Evolutionary conservation across 768 basidiomycete genomes (phyloP).

Genomic region (Amylocystis lapponica): DNA sequence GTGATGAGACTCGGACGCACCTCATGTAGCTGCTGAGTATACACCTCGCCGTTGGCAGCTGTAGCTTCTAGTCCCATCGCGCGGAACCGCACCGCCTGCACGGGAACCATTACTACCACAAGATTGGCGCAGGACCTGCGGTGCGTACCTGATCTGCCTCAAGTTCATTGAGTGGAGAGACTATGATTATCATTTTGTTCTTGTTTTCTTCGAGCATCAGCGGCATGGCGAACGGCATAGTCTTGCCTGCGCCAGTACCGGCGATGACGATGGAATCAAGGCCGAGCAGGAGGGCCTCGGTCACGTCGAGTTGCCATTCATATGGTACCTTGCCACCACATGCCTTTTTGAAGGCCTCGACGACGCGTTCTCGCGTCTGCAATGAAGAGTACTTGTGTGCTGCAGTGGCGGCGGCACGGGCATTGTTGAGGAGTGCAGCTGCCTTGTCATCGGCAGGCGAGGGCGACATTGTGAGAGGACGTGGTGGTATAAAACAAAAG

Average conservation of each 20-base stretch:
- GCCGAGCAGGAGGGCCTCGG: constrained; percentile 23
- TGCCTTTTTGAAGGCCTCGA: too few species aligned
- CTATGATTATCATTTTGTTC: not conserved
- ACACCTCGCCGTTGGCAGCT: not conserved
- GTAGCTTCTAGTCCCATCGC: not conserved
- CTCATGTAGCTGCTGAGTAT: not conserved
- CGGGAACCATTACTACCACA: not conserved
- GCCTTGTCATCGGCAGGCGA: too few species aligned
- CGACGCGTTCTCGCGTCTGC: too few species aligned
- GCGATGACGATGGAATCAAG: constrained; percentile 30
- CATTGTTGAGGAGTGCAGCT: too few species aligned
- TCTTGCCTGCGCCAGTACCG: constrained; percentile 23
- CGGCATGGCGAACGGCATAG: constrained; percentile 17
- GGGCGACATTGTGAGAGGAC: too few species aligned
- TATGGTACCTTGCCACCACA: constrained; percentile 17
- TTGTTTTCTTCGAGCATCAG: constrained; percentile 29
- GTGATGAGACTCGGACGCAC: not conserved
- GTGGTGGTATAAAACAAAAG: too few species aligned
- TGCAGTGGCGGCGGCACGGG: too few species aligned
- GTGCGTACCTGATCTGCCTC: not conserved
- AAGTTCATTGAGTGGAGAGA: not conserved
- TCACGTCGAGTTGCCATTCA: constrained; percentile 35
- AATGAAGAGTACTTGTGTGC: too few species aligned
- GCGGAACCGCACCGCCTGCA: not conserved
- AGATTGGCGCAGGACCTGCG: not conserved